These are phyloP conservation scores for Heritiera littoralis DNA, from an alignment of 345 rosid species.

Conservation along the genomic window DNA sequence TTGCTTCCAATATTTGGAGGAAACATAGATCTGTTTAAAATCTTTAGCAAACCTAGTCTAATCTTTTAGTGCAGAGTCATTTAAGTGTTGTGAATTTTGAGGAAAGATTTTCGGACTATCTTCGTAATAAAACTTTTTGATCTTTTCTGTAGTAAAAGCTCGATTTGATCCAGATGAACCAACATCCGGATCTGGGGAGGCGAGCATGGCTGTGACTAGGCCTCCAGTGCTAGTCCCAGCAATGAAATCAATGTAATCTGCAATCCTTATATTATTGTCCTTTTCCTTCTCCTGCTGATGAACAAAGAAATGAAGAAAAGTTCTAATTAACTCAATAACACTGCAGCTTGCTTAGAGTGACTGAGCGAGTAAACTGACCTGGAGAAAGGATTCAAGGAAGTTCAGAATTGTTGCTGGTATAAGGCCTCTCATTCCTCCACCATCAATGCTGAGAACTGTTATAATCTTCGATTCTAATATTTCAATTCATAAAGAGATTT, in stretches of 20 bases:
- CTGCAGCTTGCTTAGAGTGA: no score
- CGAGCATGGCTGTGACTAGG: conserved; percentile 54
- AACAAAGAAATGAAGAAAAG: neutral
- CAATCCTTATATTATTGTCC: conserved; percentile 44
- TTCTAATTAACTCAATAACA: neutral
- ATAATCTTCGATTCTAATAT: no score
- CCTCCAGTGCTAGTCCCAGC: conserved; percentile 62
- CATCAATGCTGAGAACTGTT: conserved; percentile 47
- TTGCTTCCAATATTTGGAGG: neutral
- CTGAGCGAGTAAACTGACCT: no score
- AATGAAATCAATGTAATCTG: conserved; percentile 58
- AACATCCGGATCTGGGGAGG: conserved; percentile 47
- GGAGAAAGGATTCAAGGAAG: conserved; percentile 39
- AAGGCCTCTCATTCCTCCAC: conserved; percentile 49
- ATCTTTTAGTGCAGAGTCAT: no score
- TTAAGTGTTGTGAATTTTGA: conserved; percentile 20
- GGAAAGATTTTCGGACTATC: conserved; percentile 47
- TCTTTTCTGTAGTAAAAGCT: conserved; percentile 60
- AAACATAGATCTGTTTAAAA: no score
- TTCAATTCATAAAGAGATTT: no score
- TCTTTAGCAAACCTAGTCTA: no score
- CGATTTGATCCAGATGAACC: conserved; percentile 41
- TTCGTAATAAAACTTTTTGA: conserved; percentile 35
- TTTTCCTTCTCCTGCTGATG: conserved; percentile 54
- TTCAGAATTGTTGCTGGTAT: conserved; percentile 37